Percentiles rank a stretch among this genome's conserved stretches.
Conservation (phyloP, 257 asterid genomes). For the Nicotiana undulata region DNA sequence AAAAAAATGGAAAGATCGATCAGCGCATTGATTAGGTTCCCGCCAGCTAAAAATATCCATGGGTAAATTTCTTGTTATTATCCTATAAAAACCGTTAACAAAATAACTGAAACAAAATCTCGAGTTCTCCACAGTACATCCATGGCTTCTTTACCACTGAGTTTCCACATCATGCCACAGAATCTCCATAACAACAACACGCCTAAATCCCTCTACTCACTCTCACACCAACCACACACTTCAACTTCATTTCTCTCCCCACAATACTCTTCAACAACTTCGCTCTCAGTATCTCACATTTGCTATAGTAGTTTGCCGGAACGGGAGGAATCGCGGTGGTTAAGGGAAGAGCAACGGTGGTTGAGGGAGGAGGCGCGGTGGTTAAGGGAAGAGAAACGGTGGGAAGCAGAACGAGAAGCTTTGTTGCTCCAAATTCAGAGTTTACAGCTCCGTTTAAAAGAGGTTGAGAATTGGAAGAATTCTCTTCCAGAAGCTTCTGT, state of each 20-base stretch:
- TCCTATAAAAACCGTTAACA: not conserved
- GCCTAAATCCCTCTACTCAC: not conserved
- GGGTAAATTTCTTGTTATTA: not conserved
- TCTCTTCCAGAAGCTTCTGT: conserved; percentile 36
- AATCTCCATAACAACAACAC: not conserved
- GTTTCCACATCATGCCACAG: conserved; percentile 5
- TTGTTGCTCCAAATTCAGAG: conserved; percentile 47
- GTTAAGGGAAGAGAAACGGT: conserved; percentile 74
- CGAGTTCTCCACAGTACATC: not conserved
- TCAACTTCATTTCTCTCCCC: conserved; percentile 4
- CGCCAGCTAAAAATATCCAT: not conserved
- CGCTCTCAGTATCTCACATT: conserved; percentile 29
- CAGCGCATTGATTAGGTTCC: not conserved
- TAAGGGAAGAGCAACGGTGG: conserved; percentile 94
- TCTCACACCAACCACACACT: not conserved
- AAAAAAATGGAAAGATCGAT: no score
- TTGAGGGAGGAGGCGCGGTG: conserved; percentile 89
- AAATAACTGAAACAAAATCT: not conserved
- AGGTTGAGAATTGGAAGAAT: conserved; percentile 39
- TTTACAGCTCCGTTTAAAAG: conserved; percentile 51
- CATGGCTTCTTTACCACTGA: conserved; percentile 26
- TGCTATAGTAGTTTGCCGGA: conserved; percentile 56
- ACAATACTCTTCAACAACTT: not conserved
- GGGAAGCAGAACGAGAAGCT: conserved; percentile 66
- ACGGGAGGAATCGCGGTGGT: conserved; percentile 71